Conservation (phyloP, 2,329 filamentous ascomycete species). For the Clarireedia paspali region DNA sequence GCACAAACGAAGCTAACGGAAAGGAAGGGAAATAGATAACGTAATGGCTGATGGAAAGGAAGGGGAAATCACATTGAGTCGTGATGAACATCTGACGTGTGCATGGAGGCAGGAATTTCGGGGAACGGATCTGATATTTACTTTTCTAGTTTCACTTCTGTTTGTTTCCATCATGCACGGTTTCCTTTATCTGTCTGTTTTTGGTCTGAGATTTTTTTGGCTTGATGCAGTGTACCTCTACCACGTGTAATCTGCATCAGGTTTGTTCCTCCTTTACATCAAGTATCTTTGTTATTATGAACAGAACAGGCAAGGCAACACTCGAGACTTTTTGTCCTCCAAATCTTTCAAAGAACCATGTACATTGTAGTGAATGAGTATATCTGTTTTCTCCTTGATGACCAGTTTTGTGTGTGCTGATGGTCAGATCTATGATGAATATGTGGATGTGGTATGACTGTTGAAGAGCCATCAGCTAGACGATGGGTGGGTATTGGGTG, state of each 20-base stretch:
- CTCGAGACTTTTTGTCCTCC: slow-evolving; percentile 4
- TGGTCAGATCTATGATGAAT: no score
- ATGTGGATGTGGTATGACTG: no score
- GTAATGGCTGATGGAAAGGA: slow-evolving; percentile 23
- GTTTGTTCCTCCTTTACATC: neutral
- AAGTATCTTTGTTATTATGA: slow-evolving; percentile 12
- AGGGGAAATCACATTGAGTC: slow-evolving; percentile 15
- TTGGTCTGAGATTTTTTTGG: slow-evolving; percentile 4
- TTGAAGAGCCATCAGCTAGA: no score
- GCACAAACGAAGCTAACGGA: slow-evolving; percentile 8
- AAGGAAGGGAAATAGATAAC: slow-evolving; percentile 20
- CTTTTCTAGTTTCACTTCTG: slow-evolving; percentile 10
- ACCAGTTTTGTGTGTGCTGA: neutral
- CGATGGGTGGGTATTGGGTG: no score
- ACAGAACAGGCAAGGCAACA: slow-evolving; percentile 12
- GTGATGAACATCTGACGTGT: slow-evolving; percentile 25
- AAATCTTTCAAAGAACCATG: neutral
- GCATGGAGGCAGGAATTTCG: slow-evolving; percentile 17
- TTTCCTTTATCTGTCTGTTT: slow-evolving; percentile 2
- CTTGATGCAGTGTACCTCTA: slow-evolving; percentile 2
- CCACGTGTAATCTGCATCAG: no score
- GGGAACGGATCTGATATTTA: slow-evolving; percentile 4
- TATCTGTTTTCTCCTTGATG: neutral
- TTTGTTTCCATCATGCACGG: slow-evolving; percentile 10
- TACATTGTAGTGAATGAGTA: slow-evolving; percentile 3